These are phyloP conservation scores for Lipomyces anomalus DNA, from an alignment of 805 yeast species.

Conservation along the genomic window DNA sequence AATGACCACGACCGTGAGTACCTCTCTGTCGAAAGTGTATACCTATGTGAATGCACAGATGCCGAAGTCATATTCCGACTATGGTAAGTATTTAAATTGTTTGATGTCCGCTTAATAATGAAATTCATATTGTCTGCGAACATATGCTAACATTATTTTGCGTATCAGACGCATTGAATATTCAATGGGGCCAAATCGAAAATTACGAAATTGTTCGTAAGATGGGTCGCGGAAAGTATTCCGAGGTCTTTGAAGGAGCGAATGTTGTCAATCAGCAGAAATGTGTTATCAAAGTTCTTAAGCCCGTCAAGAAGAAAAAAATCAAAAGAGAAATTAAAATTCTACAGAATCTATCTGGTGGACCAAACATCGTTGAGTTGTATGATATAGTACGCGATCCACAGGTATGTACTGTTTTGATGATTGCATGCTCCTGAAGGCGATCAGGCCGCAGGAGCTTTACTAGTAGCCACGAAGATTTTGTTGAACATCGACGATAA, in stretches of 20 bases:
- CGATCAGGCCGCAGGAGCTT: too few species aligned
- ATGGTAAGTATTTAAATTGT: slow-evolving; percentile 37
- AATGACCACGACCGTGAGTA: slow-evolving; percentile 9
- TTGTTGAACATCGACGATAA: too few species aligned
- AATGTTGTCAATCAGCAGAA: slow-evolving; percentile 56
- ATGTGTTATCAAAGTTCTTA: slow-evolving; percentile 82
- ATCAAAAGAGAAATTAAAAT: slow-evolving; percentile 86
- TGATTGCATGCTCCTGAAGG: too few species aligned
- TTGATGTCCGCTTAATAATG: not conserved
- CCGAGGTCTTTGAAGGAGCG: slow-evolving; percentile 89
- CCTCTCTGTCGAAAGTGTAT: slow-evolving; percentile 56
- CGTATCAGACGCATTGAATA: slow-evolving; percentile 43
- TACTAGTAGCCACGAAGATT: too few species aligned
- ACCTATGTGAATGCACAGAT: slow-evolving; percentile 64
- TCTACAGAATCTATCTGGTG: slow-evolving; percentile 75
- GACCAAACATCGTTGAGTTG: slow-evolving; percentile 73
- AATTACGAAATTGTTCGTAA: slow-evolving; percentile 74
- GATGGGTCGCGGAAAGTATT: slow-evolving; percentile 89
- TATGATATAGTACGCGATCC: slow-evolving; percentile 79
- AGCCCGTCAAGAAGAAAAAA: slow-evolving; percentile 89
- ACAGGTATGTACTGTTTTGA: slow-evolving; percentile 33
- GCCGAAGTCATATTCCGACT: slow-evolving; percentile 79
- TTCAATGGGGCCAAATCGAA: slow-evolving; percentile 55
- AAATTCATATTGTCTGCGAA: not conserved
- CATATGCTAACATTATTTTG: slow-evolving; percentile 1